Percentiles rank a stretch among this genome's conserved stretches.
Conservation (phyloP, 2,329 filamentous ascomycete species). For the Pseudogymnoascus sp. region DNA sequence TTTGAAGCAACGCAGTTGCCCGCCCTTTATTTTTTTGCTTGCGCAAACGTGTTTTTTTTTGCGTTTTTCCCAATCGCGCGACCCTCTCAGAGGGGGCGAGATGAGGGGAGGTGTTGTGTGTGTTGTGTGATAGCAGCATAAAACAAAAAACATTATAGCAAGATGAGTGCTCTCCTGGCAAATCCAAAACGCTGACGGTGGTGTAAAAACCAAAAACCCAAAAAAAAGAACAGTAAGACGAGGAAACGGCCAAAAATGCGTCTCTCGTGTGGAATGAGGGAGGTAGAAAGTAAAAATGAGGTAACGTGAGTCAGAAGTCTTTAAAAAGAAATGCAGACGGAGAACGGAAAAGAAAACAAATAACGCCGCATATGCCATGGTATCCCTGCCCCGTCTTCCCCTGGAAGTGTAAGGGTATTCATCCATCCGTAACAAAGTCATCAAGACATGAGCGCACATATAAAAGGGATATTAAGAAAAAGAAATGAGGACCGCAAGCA, state of each 20-base stretch:
- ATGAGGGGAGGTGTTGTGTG: background rate
- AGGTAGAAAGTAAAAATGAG: background rate
- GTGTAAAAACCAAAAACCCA: background rate
- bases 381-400: background rate
- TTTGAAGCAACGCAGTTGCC: background rate
- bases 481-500: background rate
- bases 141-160: constrained; percentile 1
- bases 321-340: constrained; percentile 2
- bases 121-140: background rate
- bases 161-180: background rate
- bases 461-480: constrained; percentile 1
- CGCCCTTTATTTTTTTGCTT: background rate
- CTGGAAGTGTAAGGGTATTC: background rate
- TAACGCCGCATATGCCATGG: background rate
- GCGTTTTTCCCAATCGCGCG: background rate
- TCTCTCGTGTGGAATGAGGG: background rate
- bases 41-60: background rate
- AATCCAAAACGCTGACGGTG: background rate
- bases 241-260: background rate
- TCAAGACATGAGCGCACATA: background rate
- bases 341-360: background rate
- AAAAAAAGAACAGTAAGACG: background rate
- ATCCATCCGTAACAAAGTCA: background rate
- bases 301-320: constrained; percentile 5
- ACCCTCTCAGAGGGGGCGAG: background rate